Conservation (phyloP, 257 asterid genomes). For the Ehretia macrophylla region DNA sequence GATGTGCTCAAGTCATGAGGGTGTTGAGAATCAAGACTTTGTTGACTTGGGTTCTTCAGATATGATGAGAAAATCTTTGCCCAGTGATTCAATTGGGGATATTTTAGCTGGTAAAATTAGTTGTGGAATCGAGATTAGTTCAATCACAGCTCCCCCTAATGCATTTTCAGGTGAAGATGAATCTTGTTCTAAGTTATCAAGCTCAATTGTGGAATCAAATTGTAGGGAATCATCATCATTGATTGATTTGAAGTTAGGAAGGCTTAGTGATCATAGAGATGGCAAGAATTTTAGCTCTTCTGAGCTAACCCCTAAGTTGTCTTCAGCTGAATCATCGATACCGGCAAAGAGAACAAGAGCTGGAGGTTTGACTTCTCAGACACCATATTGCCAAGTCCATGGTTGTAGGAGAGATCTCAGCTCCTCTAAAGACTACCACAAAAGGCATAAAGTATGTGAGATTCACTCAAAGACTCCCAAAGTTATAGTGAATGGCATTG, state of each 20-base stretch:
- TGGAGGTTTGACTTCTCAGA: constrained; percentile 26
- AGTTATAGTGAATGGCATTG: constrained; percentile 42
- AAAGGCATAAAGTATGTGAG: constrained; percentile 52
- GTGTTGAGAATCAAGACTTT: constrained; percentile 18
- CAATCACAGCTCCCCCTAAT: constrained; percentile 4
- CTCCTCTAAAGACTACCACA: constrained; percentile 38
- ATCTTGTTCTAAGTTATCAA: constrained; percentile 30
- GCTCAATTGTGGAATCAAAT: constrained; percentile 22
- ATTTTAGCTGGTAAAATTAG: constrained; percentile 13
- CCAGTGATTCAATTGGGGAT: constrained; percentile 25
- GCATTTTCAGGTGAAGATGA: constrained; percentile 23
- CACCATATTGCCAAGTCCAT: constrained; percentile 37
- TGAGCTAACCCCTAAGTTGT: constrained; percentile 9
- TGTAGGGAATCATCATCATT: constrained; percentile 27
- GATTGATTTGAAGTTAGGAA: constrained; percentile 39
- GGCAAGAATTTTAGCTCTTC: constrained; percentile 6
- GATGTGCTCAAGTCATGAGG: constrained; percentile 19
- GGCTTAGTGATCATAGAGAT: constrained; percentile 29
- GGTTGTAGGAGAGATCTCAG: constrained; percentile 45
- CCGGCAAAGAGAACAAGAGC: constrained; percentile 30
- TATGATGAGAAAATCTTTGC: constrained; percentile 14
- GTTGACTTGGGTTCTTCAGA: constrained; percentile 24
- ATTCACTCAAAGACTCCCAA: constrained; percentile 41
- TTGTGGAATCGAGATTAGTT: constrained; percentile 4
- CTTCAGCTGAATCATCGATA: constrained; percentile 21